phyloP scores from a whole-genome alignment of 257 asterid genomes.

The Thymus quinquecostatus region DNA sequence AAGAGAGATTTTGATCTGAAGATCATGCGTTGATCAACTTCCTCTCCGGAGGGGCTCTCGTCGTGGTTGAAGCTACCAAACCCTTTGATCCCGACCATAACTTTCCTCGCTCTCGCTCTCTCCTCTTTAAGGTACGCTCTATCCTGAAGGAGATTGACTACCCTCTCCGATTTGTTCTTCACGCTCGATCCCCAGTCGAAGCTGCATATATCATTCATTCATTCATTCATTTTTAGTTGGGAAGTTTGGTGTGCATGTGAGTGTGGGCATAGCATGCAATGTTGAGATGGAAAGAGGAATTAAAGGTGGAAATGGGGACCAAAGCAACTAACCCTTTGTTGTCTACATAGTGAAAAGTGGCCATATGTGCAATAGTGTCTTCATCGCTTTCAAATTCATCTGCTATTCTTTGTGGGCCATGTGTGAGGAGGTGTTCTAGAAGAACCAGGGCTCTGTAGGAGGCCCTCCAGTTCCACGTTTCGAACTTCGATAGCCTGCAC shows the following conservation, averaged over 20 bases:
- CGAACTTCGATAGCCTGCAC: slow-evolving; percentile 63
- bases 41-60: neutral
- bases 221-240: too few relatives aligned
- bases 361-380: slow-evolving; percentile 57
- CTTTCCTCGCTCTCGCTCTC: slow-evolving; percentile 63
- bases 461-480: slow-evolving; percentile 69
- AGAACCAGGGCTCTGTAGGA: slow-evolving; percentile 64
- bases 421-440: slow-evolving; percentile 76
- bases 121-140: slow-evolving; percentile 62
- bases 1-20: slow-evolving; percentile 42
- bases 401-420: slow-evolving; percentile 77
- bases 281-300: neutral
- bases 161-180: slow-evolving; percentile 56
- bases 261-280: neutral
- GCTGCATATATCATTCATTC: slow-evolving; percentile 36
- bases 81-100: slow-evolving; percentile 73
- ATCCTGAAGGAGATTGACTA: slow-evolving; percentile 54
- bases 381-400: slow-evolving; percentile 70
- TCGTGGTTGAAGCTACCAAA: slow-evolving; percentile 60
- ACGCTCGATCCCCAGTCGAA: slow-evolving; percentile 85
- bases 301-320: neutral
- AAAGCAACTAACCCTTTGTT: slow-evolving; percentile 57
- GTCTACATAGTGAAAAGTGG: slow-evolving; percentile 57
- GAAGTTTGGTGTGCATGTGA: neutral
- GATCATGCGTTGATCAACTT: neutral